Evolutionary conservation across 2,329 filamentous ascomycete species (phyloP), one percentile per base, ranked within the genome.

Genomic region (Beauveria varroae): DNA sequence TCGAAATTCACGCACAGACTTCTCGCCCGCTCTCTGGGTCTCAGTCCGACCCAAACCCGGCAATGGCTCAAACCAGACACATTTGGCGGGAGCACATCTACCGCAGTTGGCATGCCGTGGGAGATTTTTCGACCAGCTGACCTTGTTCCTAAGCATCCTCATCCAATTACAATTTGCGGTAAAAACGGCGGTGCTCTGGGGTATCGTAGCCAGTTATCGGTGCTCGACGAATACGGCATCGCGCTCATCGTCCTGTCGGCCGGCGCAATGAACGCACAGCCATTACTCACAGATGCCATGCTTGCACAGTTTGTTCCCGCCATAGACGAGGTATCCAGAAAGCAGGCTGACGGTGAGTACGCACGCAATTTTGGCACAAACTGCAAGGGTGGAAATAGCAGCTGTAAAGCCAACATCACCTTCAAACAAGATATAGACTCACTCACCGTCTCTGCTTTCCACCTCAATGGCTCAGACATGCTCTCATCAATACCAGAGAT

Each of bases 71-170:
- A 76, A 30, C 74, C 74, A 0, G 56, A 52, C 1, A 66, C 72
- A 0, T 69, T 71, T 34, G 69, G 69, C 1, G 72, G 72, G 2
- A 69, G 69, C 3, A 63, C 65, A 0, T 64, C 67, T 28, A 68
- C 66, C 14, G 67, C 73, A 24, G 72, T 73, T 3, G 74, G 74
- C 3, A 69, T 71, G 65, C 73, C 74, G 0, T 75, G 74, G 75
- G 74, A 76, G 51, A 74, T 75, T 16, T 66, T 70, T 1, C 72
- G 70, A 1, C 65, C 68, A 0, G 18, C 66, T 0, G 64, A 68
- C 26, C 52, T 75, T 0, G 68, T 68, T 0, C 66, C 68, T 0
- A 40, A 65, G 0, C 65, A 74, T 46, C 67, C 70, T 0, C 73
- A 75, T 24, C 60, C 67, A 1, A 63, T 76, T 4, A 68, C 73